Evolutionary conservation across 2,329 filamentous ascomycete genomes (phyloP), one percentile per base, ranked within the genome.

Genomic region (Endocalyx cinctus): DNA sequence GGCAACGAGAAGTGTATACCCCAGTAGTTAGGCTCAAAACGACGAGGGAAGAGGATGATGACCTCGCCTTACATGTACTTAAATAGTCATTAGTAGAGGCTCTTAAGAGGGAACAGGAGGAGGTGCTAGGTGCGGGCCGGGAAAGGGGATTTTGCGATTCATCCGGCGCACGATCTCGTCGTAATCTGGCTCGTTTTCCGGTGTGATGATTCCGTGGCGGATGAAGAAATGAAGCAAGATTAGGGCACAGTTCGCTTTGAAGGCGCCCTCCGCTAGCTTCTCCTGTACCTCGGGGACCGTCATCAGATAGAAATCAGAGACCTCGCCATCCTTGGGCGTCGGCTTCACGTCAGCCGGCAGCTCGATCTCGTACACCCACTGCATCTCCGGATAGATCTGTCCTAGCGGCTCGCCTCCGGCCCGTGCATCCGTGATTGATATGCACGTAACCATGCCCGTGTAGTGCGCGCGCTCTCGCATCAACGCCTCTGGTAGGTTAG

Each of bases 231-330:
- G 88, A 28, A 96, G 62, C 55, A 92, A 64, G 29, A 94, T 77
- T 37, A 92, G 58, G 11, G 85, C 83, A 60, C 89, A 96, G 58
- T 97, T 97, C 3, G 89, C 84, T 68, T 98, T 98, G 68, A 90
- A 98, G 48, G 82, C 75, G 11, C 85, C 87, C 33, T 68, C 66
- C 12, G 70, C 72, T 52, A 98, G 64, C 27, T 82, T 79, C 37
- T 70, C 67, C 58, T 80, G 75, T 27, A 94, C 77, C 60, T 94
- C 75, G n/a, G 84, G 76, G 25, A 96, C 71, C 2, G 73, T 79
- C 74, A 79, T 81, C 37, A 96, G 68, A 54, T 78, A 74, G 57
- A 97, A 97, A 41, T 79, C 77, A 52, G 88, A 86, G 5, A 95
- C 92, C 64, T 98, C 92, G 33, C 83, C 81, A 58, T 98, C 92